Percentiles rank a stretch among this genome's conserved stretches.
Evolutionary conservation across 192 early-diverging fungal species (phyloP).

Genomic region (Diversispora eburnea): DNA sequence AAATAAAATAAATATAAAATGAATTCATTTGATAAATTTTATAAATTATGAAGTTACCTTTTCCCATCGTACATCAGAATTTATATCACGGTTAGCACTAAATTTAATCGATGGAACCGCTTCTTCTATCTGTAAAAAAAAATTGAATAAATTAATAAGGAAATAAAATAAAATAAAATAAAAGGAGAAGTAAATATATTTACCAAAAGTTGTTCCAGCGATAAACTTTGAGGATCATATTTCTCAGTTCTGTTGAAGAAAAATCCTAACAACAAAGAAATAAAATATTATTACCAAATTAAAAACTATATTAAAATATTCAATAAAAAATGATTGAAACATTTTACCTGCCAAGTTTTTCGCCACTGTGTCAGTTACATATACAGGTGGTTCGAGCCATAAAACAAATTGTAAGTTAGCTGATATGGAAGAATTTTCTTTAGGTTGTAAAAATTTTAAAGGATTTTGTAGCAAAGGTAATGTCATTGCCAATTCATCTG

Average conservation of each 20-base stretch:
- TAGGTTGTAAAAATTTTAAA: slow-evolving; percentile 20
- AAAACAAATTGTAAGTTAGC: slow-evolving; percentile 8
- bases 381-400: slow-evolving; percentile 20
- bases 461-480: background rate
- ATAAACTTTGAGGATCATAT: background rate
- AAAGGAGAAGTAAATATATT: background rate
- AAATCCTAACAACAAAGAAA: slow-evolving; percentile 7
- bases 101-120: background rate
- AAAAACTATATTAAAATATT: no score
- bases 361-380: slow-evolving; percentile 19
- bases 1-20: background rate
- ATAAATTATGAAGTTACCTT: background rate
- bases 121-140: slow-evolving; percentile 17
- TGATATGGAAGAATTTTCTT: background rate
- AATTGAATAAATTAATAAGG: background rate
- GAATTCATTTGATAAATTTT: no score
- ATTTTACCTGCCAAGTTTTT: background rate
- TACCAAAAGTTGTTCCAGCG: slow-evolving; percentile 24
- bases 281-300: background rate
- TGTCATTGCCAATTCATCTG: background rate
- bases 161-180: background rate
- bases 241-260: background rate
- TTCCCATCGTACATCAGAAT: slow-evolving; percentile 1
- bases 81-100: background rate
- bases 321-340: background rate